These are phyloP conservation scores for Neurospora sp. DNA, from an alignment of 495 filamentous ascomycete genomes.

Conservation along the genomic window DNA sequence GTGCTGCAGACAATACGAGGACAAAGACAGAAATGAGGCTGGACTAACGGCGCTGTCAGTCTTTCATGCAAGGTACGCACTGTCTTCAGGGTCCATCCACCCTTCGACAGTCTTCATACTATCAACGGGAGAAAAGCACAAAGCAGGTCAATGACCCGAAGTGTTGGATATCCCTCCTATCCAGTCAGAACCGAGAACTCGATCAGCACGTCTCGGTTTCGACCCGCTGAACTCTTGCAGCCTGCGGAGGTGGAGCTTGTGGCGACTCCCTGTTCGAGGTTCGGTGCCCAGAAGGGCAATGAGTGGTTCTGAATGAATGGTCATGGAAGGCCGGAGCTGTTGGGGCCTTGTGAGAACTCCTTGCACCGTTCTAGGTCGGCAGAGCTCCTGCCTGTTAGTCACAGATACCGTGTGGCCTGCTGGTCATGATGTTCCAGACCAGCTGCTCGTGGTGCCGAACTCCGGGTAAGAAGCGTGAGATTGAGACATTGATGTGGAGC, in stretches of 20 bases:
- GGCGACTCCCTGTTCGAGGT: neutral
- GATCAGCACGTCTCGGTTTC: neutral
- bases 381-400: neutral
- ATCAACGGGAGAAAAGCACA: neutral
- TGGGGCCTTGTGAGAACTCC: neutral
- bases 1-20: neutral
- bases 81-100: neutral
- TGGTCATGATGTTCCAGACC: neutral
- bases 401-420: neutral
- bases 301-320: neutral
- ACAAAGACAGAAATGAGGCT: neutral
- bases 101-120: neutral
- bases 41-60: neutral
- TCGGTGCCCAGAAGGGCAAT: neutral
- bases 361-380: neutral
- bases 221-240: neutral
- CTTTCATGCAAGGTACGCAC: neutral
- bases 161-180: neutral
- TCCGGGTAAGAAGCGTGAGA: neutral
- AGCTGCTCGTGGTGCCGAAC: neutral
- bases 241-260: neutral
- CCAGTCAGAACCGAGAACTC: neutral
- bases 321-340: neutral
- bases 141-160: neutral
- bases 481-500: neutral